Percentiles rank a stretch among this genome's conserved stretches.
Evolutionary conservation across 2,329 filamentous ascomycete species (phyloP).

Genomic region (Alternaria longipes): DNA sequence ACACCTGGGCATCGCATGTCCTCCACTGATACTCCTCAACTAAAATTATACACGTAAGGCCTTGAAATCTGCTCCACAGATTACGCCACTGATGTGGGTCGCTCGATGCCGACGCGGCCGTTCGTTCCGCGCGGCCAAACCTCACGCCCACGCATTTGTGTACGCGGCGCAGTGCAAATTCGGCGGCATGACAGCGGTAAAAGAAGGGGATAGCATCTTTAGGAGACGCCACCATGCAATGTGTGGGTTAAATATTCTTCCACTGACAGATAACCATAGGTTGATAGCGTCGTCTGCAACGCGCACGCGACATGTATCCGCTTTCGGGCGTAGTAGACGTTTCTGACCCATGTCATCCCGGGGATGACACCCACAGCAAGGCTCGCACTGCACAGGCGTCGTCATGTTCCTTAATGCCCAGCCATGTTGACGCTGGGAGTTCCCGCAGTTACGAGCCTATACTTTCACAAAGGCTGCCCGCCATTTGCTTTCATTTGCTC

Average conservation of each 20-base stretch:
- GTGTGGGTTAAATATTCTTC: not conserved
- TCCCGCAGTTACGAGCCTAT: slow-evolving; percentile 6
- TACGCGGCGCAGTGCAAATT: not conserved
- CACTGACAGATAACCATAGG: not conserved
- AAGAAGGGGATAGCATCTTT: not conserved
- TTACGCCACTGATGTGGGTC: slow-evolving; percentile 20
- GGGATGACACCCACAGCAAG: slow-evolving; percentile 6
- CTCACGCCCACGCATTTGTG: not conserved
- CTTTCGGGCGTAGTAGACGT: slow-evolving; percentile 20
- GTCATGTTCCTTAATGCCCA: slow-evolving; percentile 29
- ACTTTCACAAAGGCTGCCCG: slow-evolving; percentile 30
- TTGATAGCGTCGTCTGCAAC: not conserved
- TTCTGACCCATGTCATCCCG: slow-evolving; percentile 10
- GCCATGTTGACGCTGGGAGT: slow-evolving; percentile 25
- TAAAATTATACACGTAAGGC: slow-evolving; percentile 15
- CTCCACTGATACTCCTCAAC: slow-evolving; percentile 1
- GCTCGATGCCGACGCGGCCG: slow-evolving; percentile 14
- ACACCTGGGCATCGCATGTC: not conserved
- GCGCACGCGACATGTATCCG: slow-evolving; percentile 29
- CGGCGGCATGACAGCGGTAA: not conserved
- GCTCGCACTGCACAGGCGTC: slow-evolving; percentile 26
- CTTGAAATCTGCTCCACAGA: slow-evolving; percentile 4
- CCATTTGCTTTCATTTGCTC: slow-evolving; percentile 12
- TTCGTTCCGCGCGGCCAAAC: slow-evolving; percentile 4
- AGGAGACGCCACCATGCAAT: not conserved